Conservation (phyloP, 2,329 filamentous ascomycete species). For the Microsporum audouinii region DNA sequence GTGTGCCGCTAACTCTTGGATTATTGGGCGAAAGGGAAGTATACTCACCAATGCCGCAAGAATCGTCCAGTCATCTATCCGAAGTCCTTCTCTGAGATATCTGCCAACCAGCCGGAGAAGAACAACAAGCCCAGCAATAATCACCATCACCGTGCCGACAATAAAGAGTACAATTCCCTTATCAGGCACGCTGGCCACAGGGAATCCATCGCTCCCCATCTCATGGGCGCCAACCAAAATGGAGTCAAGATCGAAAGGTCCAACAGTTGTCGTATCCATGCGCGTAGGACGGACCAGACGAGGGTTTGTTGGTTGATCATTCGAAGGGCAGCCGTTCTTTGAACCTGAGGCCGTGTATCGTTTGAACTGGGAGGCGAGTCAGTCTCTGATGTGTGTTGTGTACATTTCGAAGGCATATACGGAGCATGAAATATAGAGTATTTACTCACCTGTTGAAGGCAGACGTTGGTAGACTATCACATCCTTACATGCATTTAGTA, state of each 20-base stretch:
- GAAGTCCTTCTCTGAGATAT: slow-evolving; percentile 6
- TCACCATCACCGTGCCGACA: slow-evolving; percentile 3
- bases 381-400: not conserved
- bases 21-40: not conserved
- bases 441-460: not conserved
- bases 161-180: slow-evolving; percentile 3
- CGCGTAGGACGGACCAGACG: not conserved
- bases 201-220: not conserved
- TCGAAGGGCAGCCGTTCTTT: not conserved
- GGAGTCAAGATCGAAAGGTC: not conserved
- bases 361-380: not conserved
- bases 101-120: slow-evolving; percentile 8
- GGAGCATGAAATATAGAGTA: not conserved
- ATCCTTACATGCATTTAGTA: not conserved
- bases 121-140: slow-evolving; percentile 8
- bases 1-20: not conserved
- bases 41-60: slow-evolving; percentile 5
- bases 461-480: not conserved
- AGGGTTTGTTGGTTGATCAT: not conserved
- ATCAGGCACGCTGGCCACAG: not conserved
- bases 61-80: slow-evolving; percentile 10
- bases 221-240: not conserved
- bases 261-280: not conserved
- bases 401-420: not conserved
- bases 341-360: not conserved